phyloP scores from a whole-genome alignment of 768 basidiomycete species.

The Strobilomyces echinocephalus region DNA sequence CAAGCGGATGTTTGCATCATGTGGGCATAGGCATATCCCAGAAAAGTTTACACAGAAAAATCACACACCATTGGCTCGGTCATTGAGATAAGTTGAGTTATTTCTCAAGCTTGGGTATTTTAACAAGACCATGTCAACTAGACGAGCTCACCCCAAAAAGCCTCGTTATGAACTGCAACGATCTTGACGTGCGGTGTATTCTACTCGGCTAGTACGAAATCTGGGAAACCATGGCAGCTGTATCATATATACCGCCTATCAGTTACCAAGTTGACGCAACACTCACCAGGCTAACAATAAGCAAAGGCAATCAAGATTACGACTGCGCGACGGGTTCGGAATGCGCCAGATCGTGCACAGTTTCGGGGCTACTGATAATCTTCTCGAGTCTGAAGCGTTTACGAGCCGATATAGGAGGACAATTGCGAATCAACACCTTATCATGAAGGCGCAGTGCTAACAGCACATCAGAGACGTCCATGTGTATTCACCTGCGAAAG shows the following conservation, averaged over 20 bases:
- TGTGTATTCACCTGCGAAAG: slow-evolving; percentile 3
- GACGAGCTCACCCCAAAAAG: slow-evolving; percentile 13
- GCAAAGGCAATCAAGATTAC: background rate
- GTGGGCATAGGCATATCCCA: slow-evolving; percentile 17
- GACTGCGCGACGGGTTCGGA: slow-evolving; percentile 1
- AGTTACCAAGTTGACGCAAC: background rate
- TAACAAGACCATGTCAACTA: slow-evolving; percentile 9
- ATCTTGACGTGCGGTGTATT: background rate
- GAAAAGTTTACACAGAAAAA: background rate
- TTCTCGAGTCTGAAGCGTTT: slow-evolving; percentile 73
- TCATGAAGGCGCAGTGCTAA: slow-evolving; percentile 65
- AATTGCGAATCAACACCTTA: slow-evolving; percentile 73
- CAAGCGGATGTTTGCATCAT: slow-evolving; percentile 39
- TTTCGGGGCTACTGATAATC: slow-evolving; percentile 64
- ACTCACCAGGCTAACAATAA: background rate
- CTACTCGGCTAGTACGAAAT: background rate
- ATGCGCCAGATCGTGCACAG: slow-evolving; percentile 44
- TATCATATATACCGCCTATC: background rate
- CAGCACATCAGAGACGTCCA: slow-evolving; percentile 6
- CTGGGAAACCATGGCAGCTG: background rate
- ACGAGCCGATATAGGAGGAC: slow-evolving; percentile 71
- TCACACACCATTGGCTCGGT: background rate
- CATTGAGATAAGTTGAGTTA: background rate
- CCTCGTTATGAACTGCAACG: background rate
- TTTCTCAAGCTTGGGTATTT: slow-evolving; percentile 12